Evolutionary conservation across 345 rosid species (phyloP).

Genomic region (Clausena lansium): DNA sequence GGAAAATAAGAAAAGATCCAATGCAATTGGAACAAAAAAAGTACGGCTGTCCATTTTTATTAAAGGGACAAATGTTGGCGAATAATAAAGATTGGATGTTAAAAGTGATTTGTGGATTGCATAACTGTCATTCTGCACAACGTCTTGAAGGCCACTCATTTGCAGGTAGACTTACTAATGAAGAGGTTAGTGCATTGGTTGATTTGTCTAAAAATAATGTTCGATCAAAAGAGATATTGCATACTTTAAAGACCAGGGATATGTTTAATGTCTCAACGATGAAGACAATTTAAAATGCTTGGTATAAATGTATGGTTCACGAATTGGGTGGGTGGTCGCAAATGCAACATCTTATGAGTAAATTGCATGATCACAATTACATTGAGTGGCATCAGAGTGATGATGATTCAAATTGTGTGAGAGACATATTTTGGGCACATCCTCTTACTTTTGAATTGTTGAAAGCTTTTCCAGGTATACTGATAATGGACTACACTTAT

Average conservation of each 20-base stretch:
- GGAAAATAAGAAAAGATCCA: not conserved
- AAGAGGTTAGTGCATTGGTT: slow-evolving; percentile 10
- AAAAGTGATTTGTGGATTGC: slow-evolving; percentile 16
- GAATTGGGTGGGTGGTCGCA: not conserved
- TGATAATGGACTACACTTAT: not conserved
- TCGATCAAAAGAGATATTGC: slow-evolving; percentile 9
- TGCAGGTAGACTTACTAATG: slow-evolving; percentile 6
- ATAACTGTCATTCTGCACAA: slow-evolving; percentile 6
- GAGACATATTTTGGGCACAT: slow-evolving; percentile 14
- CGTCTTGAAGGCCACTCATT: slow-evolving; percentile 6
- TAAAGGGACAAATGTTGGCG: slow-evolving; percentile 2
- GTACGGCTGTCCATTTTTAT: slow-evolving; percentile 10
- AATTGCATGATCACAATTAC: slow-evolving; percentile 1
- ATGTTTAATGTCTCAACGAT: slow-evolving; percentile 1
- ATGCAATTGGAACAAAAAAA: slow-evolving; percentile 11
- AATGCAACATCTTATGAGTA: slow-evolving; percentile 7
- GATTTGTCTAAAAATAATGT: slow-evolving; percentile 10
- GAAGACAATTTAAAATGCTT: slow-evolving; percentile 17
- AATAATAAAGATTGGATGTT: slow-evolving; percentile 12
- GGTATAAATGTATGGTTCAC: not conserved
- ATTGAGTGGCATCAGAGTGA: slow-evolving; percentile 14
- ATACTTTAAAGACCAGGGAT: slow-evolving; percentile 4
- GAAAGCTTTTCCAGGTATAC: not conserved
- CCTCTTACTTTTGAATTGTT: slow-evolving; percentile 1
- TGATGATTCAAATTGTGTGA: slow-evolving; percentile 1